These are phyloP conservation scores for Rhytidiadelphus loreus DNA, from an alignment of 225 moss, liverwort and hornwort species.

Conservation along the genomic window DNA sequence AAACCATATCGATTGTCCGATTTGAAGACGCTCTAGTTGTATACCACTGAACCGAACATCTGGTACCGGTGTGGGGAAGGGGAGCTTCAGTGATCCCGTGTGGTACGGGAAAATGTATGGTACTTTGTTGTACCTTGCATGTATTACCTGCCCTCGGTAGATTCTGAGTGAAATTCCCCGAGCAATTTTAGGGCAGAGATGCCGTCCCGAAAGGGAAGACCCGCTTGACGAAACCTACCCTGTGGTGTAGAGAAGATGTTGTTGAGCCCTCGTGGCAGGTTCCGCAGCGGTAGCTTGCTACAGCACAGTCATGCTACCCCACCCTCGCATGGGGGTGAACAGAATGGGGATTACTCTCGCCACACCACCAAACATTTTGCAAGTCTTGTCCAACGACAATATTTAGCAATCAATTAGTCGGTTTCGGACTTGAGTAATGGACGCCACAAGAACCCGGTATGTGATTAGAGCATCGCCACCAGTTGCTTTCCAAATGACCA, in stretches of 20 bases:
- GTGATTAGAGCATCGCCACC: no score
- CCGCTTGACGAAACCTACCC: not conserved
- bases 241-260: not conserved
- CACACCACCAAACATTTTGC: not conserved
- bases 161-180: conserved; percentile 9
- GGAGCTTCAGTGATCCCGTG: not conserved
- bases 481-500: no score
- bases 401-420: not conserved
- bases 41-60: rapidly evolving
- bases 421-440: not conserved
- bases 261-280: not conserved
- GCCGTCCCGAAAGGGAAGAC: not conserved
- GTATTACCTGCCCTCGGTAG: rapidly evolving
- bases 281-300: not conserved
- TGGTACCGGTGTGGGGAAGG: not conserved
- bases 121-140: no score
- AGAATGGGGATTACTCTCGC: conserved; percentile 19
- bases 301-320: conserved; percentile 9
- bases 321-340: not conserved
- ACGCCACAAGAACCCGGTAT: not conserved
- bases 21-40: no score
- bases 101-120: rapidly evolving
- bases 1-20: not conserved
- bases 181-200: not conserved
- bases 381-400: not conserved